These are phyloP conservation scores for Botrytis pseudocinerea DNA, from an alignment of 2,329 filamentous ascomycete genomes.

Conservation along the genomic window DNA sequence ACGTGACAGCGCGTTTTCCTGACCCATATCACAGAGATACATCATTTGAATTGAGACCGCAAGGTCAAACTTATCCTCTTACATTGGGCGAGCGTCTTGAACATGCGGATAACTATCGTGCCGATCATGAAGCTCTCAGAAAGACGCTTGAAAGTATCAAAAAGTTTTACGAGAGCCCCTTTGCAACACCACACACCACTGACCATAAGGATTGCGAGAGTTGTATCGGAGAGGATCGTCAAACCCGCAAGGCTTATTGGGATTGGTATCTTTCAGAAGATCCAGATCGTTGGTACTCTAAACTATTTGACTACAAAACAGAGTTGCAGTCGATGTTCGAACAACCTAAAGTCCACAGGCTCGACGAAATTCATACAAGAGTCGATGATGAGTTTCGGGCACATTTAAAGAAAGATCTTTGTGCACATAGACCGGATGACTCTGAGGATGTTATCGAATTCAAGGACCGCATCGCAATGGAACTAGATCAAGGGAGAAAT, in stretches of 20 bases:
- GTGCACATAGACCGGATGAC: constrained; percentile 25
- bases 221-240: constrained; percentile 32
- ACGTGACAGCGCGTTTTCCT: constrained; percentile 18
- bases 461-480: constrained; percentile 21
- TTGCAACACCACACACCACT: constrained; percentile 31
- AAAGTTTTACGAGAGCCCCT: constrained; percentile 26
- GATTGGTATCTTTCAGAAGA: constrained; percentile 36
- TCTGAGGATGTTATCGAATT: constrained; percentile 19
- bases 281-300: constrained; percentile 32
- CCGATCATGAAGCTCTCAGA: constrained; percentile 31
- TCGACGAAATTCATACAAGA: constrained; percentile 33
- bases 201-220: constrained; percentile 32
- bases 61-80: constrained; percentile 29
- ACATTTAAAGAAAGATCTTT: constrained; percentile 34
- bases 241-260: constrained; percentile 35
- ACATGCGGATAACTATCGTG: constrained; percentile 32
- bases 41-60: constrained; percentile 19
- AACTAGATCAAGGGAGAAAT: constrained; percentile 26
- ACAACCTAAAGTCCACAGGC: constrained; percentile 25
- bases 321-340: constrained; percentile 33
- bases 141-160: constrained; percentile 25
- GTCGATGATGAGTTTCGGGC: constrained; percentile 33
- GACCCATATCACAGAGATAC: constrained; percentile 8
- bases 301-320: constrained; percentile 27
- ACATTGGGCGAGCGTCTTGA: constrained; percentile 33